Evolutionary conservation across 495 filamentous ascomycete genomes (phyloP), one percentile per base, ranked within the genome.

Genomic region (Aspergillus taichungensis): DNA sequence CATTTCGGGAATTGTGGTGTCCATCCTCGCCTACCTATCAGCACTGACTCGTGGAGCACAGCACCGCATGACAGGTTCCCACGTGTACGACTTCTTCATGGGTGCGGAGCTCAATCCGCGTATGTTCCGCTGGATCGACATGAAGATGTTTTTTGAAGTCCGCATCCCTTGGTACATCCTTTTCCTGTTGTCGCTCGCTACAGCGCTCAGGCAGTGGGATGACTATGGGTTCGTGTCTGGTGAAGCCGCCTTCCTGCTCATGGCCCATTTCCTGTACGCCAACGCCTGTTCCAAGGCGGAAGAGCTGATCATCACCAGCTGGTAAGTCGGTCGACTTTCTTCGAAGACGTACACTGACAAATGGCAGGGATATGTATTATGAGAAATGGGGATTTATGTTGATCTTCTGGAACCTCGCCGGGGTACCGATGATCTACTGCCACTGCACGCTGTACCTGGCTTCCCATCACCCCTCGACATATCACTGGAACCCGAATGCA

Each of bases 301-400:
- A 70, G 87, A 98, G 66, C 72, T 88, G 48, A 96, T 98, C 63
- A 76, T 85, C 42, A 86, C 87, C 6, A 92, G 87, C 14, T 97
- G 90, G 82, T 80, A 60, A 38, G 64, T 53, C 8, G 40, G n/a
- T 18, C 13, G n/a, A 6, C 13, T 13, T 9, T 41, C 8, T 2
- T 33, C 42, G 5, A 3, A 12, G 24, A 14, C 10, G 34, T 6
- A 14, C 6, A 24, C 35, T 42, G n/a, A 42, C 27, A 34, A 28
- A 33, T 28, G 27, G 34, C 13, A 78, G 75, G 78, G 92, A 98
- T 64, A 96, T 98, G 87, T 95, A 94, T 70, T 87, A 91, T 60
- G 92, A 98, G 72, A 98, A 97, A 72, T 94, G 88, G 80, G 92
- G 92, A 46, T 98, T 96, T 70, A 94, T 98, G 91, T 76, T 98